Conservation (phyloP, 2,329 filamentous ascomycete genomes). For the Diaporthe citrichinensis region DNA sequence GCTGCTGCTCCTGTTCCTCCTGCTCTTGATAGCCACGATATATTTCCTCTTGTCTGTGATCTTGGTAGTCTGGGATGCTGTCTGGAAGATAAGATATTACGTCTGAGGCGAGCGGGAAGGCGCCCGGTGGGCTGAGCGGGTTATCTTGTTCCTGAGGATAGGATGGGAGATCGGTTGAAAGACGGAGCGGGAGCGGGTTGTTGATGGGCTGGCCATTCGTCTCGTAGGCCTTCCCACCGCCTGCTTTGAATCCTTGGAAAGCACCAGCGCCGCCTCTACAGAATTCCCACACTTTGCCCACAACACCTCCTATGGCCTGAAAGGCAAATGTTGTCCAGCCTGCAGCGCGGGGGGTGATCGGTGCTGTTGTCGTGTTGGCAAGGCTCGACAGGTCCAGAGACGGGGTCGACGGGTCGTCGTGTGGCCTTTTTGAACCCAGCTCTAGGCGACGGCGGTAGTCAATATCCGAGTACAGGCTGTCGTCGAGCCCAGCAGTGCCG, state of each 20-base stretch:
- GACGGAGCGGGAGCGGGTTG: background rate
- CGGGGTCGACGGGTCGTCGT: slow-evolving; percentile 55
- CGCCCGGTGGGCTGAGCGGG: slow-evolving; percentile 30
- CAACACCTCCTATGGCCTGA: slow-evolving; percentile 74
- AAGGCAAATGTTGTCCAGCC: slow-evolving; percentile 73
- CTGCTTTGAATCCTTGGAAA: slow-evolving; percentile 89
- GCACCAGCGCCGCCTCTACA: slow-evolving; percentile 79
- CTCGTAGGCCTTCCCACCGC: slow-evolving; percentile 81
- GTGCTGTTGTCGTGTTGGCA: slow-evolving; percentile 45
- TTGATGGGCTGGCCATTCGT: slow-evolving; percentile 55
- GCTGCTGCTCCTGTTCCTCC: slow-evolving; percentile 13
- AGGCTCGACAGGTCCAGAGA: slow-evolving; percentile 49
- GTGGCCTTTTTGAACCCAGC: slow-evolving; percentile 62
- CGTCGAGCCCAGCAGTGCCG: slow-evolving; percentile 58
- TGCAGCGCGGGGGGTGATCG: slow-evolving; percentile 48
- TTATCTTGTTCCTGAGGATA: slow-evolving; percentile 20
- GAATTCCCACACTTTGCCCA: slow-evolving; percentile 88
- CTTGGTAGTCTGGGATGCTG: slow-evolving; percentile 28
- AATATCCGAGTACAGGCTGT: slow-evolving; percentile 70
- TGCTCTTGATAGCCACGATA: slow-evolving; percentile 17
- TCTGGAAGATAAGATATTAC: slow-evolving; percentile 15
- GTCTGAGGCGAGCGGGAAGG: slow-evolving; percentile 17
- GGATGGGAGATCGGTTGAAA: background rate
- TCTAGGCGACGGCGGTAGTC: slow-evolving; percentile 63
- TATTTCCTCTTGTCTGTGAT: slow-evolving; percentile 17